phyloP scores from a whole-genome alignment of 2,329 filamentous ascomycete species.

The Diplodia intermedia region DNA sequence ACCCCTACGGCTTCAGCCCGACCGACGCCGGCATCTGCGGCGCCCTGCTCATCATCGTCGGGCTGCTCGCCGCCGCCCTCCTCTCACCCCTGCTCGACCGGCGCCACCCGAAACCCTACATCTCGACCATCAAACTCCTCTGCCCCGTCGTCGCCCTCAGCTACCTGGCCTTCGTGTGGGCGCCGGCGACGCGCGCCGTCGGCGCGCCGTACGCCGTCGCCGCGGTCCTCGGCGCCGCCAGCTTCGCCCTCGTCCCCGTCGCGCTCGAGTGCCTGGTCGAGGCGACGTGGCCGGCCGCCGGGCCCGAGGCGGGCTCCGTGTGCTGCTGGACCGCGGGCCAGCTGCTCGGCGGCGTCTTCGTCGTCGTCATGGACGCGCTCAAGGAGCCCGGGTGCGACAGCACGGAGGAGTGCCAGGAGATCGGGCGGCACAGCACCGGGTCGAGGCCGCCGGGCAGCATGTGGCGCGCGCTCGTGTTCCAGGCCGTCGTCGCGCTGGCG shows the following conservation, averaged over 20 bases:
- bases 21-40: slow-evolving; percentile 88
- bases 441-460: slow-evolving; percentile 71
- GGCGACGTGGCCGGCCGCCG: slow-evolving; percentile 81
- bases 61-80: slow-evolving; percentile 77
- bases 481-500: slow-evolving; percentile 72
- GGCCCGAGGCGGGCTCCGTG: slow-evolving; percentile 81
- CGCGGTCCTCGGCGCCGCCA: slow-evolving; percentile 77
- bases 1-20: slow-evolving; percentile 83
- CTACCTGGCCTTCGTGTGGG: slow-evolving; percentile 84
- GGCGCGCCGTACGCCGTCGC: slow-evolving; percentile 77
- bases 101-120: slow-evolving; percentile 71
- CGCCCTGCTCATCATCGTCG: slow-evolving; percentile 86
- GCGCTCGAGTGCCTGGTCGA: slow-evolving; percentile 87
- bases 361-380: slow-evolving; percentile 81
- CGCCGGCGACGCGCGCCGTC: slow-evolving; percentile 67
- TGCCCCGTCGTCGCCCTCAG: slow-evolving; percentile 75
- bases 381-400: slow-evolving; percentile 48
- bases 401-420: slow-evolving; percentile 40
- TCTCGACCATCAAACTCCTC: slow-evolving; percentile 73
- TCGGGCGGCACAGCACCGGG: slow-evolving; percentile 36
- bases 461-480: slow-evolving; percentile 77
- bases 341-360: slow-evolving; percentile 82
- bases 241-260: slow-evolving; percentile 82
- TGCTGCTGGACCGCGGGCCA: slow-evolving; percentile 88
- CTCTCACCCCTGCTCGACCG: slow-evolving; percentile 83